Conservation (phyloP, 2,329 filamentous ascomycete genomes). For the Xylaria sp. region DNA sequence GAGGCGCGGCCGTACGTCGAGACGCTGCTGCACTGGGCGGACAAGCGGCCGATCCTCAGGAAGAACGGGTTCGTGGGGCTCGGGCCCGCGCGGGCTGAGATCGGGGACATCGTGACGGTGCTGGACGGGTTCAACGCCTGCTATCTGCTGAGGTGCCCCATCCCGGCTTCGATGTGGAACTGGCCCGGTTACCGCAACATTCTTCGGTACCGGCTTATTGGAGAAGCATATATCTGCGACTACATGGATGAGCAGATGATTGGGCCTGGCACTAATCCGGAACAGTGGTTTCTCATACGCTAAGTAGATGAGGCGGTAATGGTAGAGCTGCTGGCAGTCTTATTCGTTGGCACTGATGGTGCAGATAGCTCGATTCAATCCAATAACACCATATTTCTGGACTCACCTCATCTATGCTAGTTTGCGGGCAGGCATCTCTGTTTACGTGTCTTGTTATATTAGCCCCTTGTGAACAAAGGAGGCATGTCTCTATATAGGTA, state of each 20-base stretch:
- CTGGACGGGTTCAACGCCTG: slow-evolving; percentile 29
- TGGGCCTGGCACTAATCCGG: background rate
- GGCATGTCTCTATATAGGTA: no score
- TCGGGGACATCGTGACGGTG: slow-evolving; percentile 13
- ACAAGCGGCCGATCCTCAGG: slow-evolving; percentile 27
- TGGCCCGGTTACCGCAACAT: background rate
- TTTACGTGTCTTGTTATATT: no score
- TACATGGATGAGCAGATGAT: slow-evolving; percentile 29
- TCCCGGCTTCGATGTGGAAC: background rate
- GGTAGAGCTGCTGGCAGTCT: no score
- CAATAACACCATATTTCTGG: no score
- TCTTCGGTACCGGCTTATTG: slow-evolving; percentile 10
- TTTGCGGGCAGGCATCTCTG: no score
- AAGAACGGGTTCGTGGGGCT: slow-evolving; percentile 28
- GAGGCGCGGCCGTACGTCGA: slow-evolving; percentile 24
- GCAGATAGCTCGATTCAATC: no score
- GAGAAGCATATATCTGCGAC: slow-evolving; percentile 31
- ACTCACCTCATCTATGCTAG: no score
- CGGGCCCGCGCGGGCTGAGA: background rate
- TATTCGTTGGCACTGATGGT: no score
- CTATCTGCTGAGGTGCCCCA: slow-evolving; percentile 16
- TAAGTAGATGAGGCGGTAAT: no score
- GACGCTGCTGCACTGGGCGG: slow-evolving; percentile 27
- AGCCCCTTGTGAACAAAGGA: no score
- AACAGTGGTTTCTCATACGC: no score